These are phyloP conservation scores for Paratinospora sagittata DNA, from an alignment of 164 flowering plant species.

Conservation along the genomic window DNA sequence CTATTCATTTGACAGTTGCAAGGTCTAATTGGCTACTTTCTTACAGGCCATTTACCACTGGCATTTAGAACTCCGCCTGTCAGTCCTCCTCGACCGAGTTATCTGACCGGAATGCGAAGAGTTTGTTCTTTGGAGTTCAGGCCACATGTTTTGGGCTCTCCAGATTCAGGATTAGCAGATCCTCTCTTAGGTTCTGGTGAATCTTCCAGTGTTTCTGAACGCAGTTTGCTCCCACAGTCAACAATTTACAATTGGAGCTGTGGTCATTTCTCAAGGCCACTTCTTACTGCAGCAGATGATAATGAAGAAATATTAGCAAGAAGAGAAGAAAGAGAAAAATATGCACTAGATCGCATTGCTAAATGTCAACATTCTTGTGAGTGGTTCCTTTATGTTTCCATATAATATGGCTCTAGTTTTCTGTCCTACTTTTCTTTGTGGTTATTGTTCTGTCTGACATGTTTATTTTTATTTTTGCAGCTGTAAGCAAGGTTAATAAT, in stretches of 20 bases:
- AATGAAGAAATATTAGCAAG: slow-evolving; percentile 60
- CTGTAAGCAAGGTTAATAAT: slow-evolving; percentile 61
- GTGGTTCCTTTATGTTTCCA: slow-evolving; percentile 15
- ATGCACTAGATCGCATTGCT: slow-evolving; percentile 71
- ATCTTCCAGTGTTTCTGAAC: slow-evolving; percentile 56
- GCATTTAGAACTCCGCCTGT: slow-evolving; percentile 98
- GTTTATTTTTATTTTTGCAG: slow-evolving; percentile 31
- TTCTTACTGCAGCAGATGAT: slow-evolving; percentile 72
- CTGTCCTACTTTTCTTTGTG: background rate
- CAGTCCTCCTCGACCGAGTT: slow-evolving; percentile 83
- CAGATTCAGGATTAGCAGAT: slow-evolving; percentile 92
- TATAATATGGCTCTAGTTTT: background rate
- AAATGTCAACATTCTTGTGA: slow-evolving; percentile 84
- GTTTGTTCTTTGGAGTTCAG: slow-evolving; percentile 88
- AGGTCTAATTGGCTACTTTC: slow-evolving; percentile 8
- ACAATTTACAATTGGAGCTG: slow-evolving; percentile 96
- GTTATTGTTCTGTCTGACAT: background rate
- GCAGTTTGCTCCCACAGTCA: slow-evolving; percentile 90
- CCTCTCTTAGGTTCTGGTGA: slow-evolving; percentile 67
- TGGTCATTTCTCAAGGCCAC: slow-evolving; percentile 91
- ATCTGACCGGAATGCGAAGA: slow-evolving; percentile 78
- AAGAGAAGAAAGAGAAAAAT: slow-evolving; percentile 73
- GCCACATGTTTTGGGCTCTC: slow-evolving; percentile 66
- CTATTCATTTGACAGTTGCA: background rate
- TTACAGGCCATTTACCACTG: slow-evolving; percentile 68